phyloP scores from a whole-genome alignment of 2,329 filamentous ascomycete genomes.

The Aciculosporium take region DNA sequence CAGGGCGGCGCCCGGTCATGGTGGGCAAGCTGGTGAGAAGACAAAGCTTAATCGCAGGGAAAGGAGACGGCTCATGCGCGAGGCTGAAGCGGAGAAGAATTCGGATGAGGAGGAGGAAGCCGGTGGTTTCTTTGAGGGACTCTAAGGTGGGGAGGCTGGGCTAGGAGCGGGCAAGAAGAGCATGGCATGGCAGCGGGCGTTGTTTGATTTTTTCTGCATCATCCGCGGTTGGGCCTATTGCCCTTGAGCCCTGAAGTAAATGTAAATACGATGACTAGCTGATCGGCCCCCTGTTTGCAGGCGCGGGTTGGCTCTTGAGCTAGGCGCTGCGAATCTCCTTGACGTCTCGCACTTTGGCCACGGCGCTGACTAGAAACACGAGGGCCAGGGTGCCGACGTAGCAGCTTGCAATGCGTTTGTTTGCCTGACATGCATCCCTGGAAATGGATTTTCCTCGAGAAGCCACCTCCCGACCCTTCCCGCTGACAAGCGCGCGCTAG shows the following conservation, averaged over 20 bases:
- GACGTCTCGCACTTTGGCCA: no score
- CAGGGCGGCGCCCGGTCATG: neutral
- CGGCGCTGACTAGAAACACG: no score
- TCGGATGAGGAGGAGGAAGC: slow-evolving; percentile 33
- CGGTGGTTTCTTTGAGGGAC: slow-evolving; percentile 35
- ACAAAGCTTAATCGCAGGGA: slow-evolving; percentile 22
- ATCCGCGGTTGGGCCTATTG: neutral
- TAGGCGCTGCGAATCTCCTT: no score
- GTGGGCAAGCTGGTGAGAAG: slow-evolving; percentile 11
- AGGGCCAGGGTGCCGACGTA: no score
- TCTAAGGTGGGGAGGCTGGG: neutral
- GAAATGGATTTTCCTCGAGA: no score
- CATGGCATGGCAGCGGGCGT: slow-evolving; percentile 1
- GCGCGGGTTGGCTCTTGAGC: no score
- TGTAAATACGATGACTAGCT: neutral
- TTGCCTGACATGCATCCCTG: no score
- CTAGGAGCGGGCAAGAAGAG: neutral
- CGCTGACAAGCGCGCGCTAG: no score
- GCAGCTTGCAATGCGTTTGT: no score
- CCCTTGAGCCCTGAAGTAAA: neutral
- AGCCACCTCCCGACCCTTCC: no score
- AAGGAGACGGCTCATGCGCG: slow-evolving; percentile 20
- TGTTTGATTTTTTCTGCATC: neutral
- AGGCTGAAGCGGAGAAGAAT: slow-evolving; percentile 19
- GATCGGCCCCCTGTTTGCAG: no score